Conservation (phyloP, 306 rosid genomes). For the Acacia melanoxylon region DNA sequence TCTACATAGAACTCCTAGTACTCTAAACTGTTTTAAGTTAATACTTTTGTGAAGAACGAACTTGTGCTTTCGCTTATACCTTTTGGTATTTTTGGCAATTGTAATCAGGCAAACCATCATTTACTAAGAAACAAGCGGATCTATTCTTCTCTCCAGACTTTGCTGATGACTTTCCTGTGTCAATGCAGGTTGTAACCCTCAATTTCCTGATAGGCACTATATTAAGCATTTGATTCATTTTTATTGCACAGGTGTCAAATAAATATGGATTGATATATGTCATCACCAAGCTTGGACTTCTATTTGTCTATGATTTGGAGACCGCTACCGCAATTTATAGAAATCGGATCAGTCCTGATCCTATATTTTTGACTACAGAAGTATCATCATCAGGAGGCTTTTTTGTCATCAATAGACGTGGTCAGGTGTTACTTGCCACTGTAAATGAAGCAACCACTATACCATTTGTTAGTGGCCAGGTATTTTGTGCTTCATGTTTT, state of each 20-base stretch:
- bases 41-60: neutral
- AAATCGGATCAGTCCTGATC: constrained; percentile 84
- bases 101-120: constrained; percentile 70
- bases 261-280: constrained; percentile 78
- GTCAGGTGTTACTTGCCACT: constrained; percentile 81
- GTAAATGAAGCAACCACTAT: constrained; percentile 76
- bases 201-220: constrained; percentile 1
- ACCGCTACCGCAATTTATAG: constrained; percentile 81
- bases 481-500: constrained; percentile 31
- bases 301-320: constrained; percentile 82
- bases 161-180: constrained; percentile 86
- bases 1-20: neutral
- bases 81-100: constrained; percentile 24
- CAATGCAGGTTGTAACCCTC: constrained; percentile 69
- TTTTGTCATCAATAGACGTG: constrained; percentile 79
- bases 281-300: constrained; percentile 81
- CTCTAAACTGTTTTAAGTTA: constrained; percentile 16
- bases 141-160: constrained; percentile 84
- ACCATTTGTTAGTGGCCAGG: constrained; percentile 80
- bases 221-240: constrained; percentile 30
- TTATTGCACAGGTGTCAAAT: constrained; percentile 54
- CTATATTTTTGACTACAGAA: constrained; percentile 78
- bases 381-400: constrained; percentile 70
- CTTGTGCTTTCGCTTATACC: constrained; percentile 13
- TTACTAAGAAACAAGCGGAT: constrained; percentile 78